Percentiles rank a stretch among this genome's conserved stretches.
These are phyloP conservation scores for Neolentinus lepideus DNA, from an alignment of 1,284 basidiomycete genomes.

Conservation along the genomic window DNA sequence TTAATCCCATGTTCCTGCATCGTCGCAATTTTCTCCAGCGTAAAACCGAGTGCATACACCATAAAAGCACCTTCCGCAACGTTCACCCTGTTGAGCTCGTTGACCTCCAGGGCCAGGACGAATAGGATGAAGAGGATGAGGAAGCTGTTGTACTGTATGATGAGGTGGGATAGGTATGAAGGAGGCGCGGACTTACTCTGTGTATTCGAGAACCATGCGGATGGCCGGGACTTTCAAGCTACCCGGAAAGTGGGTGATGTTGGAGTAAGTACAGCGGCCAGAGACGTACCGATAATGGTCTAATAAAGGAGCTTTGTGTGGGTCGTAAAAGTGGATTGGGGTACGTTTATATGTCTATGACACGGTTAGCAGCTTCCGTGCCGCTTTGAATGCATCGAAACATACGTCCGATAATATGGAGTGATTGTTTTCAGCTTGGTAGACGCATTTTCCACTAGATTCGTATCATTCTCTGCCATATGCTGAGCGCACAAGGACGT, in stretches of 20 bases:
- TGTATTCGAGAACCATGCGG: slow-evolving; percentile 83
- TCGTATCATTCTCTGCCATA: slow-evolving; percentile 18
- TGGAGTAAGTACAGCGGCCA: not conserved
- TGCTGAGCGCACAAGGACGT: slow-evolving; percentile 15
- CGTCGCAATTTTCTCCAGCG: slow-evolving; percentile 86
- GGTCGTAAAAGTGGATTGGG: slow-evolving; percentile 92
- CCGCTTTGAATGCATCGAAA: not conserved
- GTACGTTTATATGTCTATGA: slow-evolving; percentile 85
- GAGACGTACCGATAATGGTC: slow-evolving; percentile 79
- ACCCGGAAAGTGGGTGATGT: not conserved
- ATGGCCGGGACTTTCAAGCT: slow-evolving; percentile 89
- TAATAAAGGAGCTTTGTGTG: slow-evolving; percentile 83
- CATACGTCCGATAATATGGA: slow-evolving; percentile 81
- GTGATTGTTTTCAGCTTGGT: slow-evolving; percentile 80
- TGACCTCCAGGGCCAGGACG: slow-evolving; percentile 74
- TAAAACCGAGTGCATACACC: slow-evolving; percentile 82
- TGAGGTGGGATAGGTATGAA: not conserved
- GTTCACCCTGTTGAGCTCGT: slow-evolving; percentile 56
- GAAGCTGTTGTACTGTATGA: slow-evolving; percentile 46
- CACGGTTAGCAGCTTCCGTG: not conserved
- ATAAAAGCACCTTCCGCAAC: slow-evolving; percentile 68
- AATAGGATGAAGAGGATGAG: slow-evolving; percentile 80
- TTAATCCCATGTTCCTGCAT: slow-evolving; percentile 92
- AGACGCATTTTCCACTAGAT: slow-evolving; percentile 76
- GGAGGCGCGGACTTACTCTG: slow-evolving; percentile 44